These are phyloP conservation scores for Macrocybe sp. DNA, from an alignment of 1,284 basidiomycete genomes.

Conservation along the genomic window DNA sequence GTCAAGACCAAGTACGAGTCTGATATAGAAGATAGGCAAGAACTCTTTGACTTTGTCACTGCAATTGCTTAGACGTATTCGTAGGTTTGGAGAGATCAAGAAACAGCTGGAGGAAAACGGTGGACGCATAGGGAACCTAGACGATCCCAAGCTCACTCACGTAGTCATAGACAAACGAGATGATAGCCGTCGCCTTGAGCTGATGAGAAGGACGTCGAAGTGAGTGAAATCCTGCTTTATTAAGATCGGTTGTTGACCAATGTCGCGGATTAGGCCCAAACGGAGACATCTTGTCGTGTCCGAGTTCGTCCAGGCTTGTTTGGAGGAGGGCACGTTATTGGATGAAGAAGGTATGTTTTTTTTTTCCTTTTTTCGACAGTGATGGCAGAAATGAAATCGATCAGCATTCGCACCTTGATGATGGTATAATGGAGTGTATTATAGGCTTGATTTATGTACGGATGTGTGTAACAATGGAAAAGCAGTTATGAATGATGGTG, in stretches of 20 bases:
- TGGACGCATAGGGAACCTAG: constrained; percentile 62
- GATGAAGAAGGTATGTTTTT: constrained; percentile 69
- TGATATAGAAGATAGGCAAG: constrained; percentile 44
- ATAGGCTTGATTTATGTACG: not conserved
- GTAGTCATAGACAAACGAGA: constrained; percentile 79
- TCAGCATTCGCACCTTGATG: too few species aligned
- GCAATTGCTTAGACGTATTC: constrained; percentile 3
- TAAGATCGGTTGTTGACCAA: constrained; percentile 6
- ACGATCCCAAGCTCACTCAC: constrained; percentile 79
- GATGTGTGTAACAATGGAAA: not conserved
- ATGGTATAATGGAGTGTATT: too few species aligned
- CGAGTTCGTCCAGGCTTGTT: constrained; percentile 71
- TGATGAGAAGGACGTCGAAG: constrained; percentile 71
- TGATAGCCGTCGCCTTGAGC: constrained; percentile 58
- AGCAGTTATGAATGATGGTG: too few species aligned
- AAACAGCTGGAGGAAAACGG: constrained; percentile 61
- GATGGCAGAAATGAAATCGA: too few species aligned
- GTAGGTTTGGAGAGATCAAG: constrained; percentile 54
- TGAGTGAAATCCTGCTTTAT: constrained; percentile 23
- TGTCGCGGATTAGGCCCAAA: constrained; percentile 50
- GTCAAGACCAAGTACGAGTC: constrained; percentile 51
- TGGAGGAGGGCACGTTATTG: constrained; percentile 76
- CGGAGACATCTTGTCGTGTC: constrained; percentile 72
- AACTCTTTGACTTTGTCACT: not conserved
- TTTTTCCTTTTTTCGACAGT: not conserved